Evolutionary conservation across 2,329 filamentous ascomycete genomes (phyloP).

Genomic region (Metarhizium sp.): DNA sequence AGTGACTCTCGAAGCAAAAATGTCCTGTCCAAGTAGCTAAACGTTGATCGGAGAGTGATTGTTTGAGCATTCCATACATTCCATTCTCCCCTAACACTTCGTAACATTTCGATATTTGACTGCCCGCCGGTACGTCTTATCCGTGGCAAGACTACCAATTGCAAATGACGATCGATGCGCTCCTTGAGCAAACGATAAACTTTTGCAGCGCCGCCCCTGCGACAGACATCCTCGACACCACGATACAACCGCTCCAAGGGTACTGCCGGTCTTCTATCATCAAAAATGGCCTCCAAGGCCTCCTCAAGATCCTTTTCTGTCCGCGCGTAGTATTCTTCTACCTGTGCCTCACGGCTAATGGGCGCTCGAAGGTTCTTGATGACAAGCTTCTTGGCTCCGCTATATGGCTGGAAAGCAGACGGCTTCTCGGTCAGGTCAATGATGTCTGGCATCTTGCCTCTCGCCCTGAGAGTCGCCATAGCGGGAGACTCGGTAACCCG

Average conservation of each 20-base stretch:
- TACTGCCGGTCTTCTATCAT: slow-evolving; percentile 47
- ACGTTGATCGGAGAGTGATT: slow-evolving; percentile 68
- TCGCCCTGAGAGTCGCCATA: slow-evolving; percentile 27
- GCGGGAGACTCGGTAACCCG: slow-evolving; percentile 16
- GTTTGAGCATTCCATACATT: slow-evolving; percentile 68
- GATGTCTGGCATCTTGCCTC: slow-evolving; percentile 30
- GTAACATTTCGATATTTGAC: slow-evolving; percentile 55
- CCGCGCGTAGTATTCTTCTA: slow-evolving; percentile 68
- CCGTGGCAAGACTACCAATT: slow-evolving; percentile 44
- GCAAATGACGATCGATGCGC: slow-evolving; percentile 60
- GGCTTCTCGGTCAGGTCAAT: slow-evolving; percentile 24
- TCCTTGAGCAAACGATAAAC: slow-evolving; percentile 58
- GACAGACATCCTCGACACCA: slow-evolving; percentile 84
- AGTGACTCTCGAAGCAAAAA: slow-evolving; percentile 68
- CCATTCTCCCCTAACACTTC: slow-evolving; percentile 53
- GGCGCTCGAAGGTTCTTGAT: slow-evolving; percentile 79
- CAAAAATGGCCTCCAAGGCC: slow-evolving; percentile 67
- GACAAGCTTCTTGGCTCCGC: slow-evolving; percentile 75
- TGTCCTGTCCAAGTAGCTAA: slow-evolving; percentile 88
- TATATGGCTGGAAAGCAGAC: slow-evolving; percentile 57
- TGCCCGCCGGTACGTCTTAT: slow-evolving; percentile 40
- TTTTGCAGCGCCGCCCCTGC: slow-evolving; percentile 60
- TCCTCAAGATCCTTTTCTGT: slow-evolving; percentile 65
- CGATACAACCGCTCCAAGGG: slow-evolving; percentile 88
- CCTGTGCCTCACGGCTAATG: slow-evolving; percentile 46